Evolutionary conservation across 345 rosid genomes (phyloP).

Genomic region (Aethionema arabicum): DNA sequence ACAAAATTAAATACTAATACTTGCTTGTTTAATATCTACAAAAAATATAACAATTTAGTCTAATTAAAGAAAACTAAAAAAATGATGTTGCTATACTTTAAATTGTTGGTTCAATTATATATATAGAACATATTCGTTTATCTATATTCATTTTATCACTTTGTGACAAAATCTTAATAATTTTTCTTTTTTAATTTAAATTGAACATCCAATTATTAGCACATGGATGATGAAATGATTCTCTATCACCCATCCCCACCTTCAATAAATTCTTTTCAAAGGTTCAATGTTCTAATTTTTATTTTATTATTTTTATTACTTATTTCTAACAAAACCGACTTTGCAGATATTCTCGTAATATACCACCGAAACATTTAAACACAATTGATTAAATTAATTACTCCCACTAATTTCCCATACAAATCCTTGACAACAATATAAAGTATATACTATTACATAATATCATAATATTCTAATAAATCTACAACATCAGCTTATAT

Average conservation of each 20-base stretch:
- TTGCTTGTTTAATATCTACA: too few relatives aligned
- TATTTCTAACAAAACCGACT: not conserved
- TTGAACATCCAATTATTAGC: slow-evolving; percentile 14
- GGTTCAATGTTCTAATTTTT: slow-evolving; percentile 17
- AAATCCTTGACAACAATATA: too few relatives aligned
- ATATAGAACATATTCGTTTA: not conserved
- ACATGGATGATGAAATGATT: slow-evolving; percentile 17
- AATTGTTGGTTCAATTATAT: not conserved
- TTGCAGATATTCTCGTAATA: slow-evolving; percentile 30
- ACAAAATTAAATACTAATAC: too few relatives aligned
- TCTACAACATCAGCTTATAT: too few relatives aligned
- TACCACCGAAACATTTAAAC: slow-evolving; percentile 13
- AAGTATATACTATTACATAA: too few relatives aligned
- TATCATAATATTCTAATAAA: too few relatives aligned
- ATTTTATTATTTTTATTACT: not conserved
- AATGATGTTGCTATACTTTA: too few relatives aligned
- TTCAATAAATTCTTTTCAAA: slow-evolving; percentile 25
- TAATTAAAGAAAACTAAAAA: too few relatives aligned
- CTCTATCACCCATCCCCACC: slow-evolving; percentile 16
- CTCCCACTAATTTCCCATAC: too few relatives aligned
- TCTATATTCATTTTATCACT: too few relatives aligned
- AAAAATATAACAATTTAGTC: too few relatives aligned
- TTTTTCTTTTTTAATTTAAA: not conserved
- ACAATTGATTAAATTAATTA: not conserved
- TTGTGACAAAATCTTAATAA: too few relatives aligned